These are phyloP conservation scores for Candida smagusa DNA, from an alignment of 1,139 yeast species.

Conservation along the genomic window DNA sequence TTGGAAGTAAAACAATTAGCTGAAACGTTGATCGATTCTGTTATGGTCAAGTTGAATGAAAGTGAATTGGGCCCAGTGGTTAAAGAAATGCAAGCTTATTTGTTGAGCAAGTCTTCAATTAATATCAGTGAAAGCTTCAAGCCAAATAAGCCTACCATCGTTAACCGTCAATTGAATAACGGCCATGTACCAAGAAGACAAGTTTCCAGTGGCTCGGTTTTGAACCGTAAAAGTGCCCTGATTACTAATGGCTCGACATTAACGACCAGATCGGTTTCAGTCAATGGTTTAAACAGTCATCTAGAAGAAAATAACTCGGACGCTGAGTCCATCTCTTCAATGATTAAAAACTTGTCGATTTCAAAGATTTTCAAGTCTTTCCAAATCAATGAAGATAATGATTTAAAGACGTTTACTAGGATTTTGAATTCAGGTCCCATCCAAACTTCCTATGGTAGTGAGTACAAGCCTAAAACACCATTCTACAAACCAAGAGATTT, in stretches of 20 bases:
- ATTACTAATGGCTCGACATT: conserved; percentile 29
- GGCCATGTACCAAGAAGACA: conserved; percentile 25
- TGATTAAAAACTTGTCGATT: conserved; percentile 37
- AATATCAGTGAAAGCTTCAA: conserved; percentile 41
- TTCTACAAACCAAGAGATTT: conserved; percentile 44
- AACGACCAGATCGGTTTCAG: conserved; percentile 34
- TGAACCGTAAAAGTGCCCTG: conserved; percentile 26
- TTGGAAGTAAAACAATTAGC: conserved; percentile 76
- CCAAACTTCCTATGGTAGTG: conserved; percentile 48
- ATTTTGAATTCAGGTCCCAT: conserved; percentile 41
- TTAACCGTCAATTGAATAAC: conserved; percentile 22
- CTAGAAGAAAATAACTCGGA: conserved; percentile 21
- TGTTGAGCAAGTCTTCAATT: conserved; percentile 50
- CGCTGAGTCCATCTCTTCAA: conserved; percentile 35
- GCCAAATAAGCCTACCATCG: conserved; percentile 29
- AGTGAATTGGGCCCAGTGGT: conserved; percentile 67
- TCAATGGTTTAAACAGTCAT: conserved; percentile 19
- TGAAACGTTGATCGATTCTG: conserved; percentile 70
- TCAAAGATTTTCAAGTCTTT: conserved; percentile 43
- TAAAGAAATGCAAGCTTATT: conserved; percentile 60
- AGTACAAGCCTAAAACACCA: conserved; percentile 50
- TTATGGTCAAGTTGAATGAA: conserved; percentile 61
- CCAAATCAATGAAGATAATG: conserved; percentile 41
- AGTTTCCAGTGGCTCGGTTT: conserved; percentile 32
- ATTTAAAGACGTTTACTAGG: conserved; percentile 35